Evolutionary conservation across 768 basidiomycete genomes (phyloP), one percentile per base, ranked within the genome.

Genomic region (Gelatoporia subvermispora): DNA sequence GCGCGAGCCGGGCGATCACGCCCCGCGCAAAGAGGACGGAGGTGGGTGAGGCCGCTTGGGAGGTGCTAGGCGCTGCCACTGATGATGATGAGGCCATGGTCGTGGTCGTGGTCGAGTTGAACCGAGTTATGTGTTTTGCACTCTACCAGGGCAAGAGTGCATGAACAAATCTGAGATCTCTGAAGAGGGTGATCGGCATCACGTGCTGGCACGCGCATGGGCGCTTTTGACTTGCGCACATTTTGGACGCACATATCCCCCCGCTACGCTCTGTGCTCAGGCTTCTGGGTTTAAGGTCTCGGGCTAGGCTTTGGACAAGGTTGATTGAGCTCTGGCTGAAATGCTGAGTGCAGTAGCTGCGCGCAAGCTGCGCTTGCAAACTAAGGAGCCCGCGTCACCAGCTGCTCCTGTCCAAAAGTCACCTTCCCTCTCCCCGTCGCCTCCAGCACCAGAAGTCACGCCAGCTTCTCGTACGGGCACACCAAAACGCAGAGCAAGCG

Each of bases 11-110:
- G 21, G 93, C 84, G 50, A 95, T 76, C 3, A 88, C 80, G 2
- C 92, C 91, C 18, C 92, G 82, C 11, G 94, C 93, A 58, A 96
- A 94, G 49, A 90, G 77, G 37, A 90, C 61, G 10, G 80, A 73
- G 4, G 73, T 60, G 0, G 74, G 65, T 17, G 78, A 65, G 3
- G n/a, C n/a, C n/a, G n/a, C n/a, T n/a, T n/a, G n/a, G 78, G 74
- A 22, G 62, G 17, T 3, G 62, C 34, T 15, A n/a, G 60, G 13
- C 18, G 55, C 22, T 5, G 62, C 40, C 17, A 62, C 49, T 4
- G 56, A 45, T 5, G 55, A 28, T 18, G 57, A 51, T n/a, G n/a
- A n/a, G n/a, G n/a, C n/a, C 50, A 54, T 56, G 24, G 44, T 45
- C 16, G 41, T 42, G 47, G 28, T 18, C 22, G 34, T 20, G 34